Conservation (phyloP, 805 yeast species). For the Dipodascus albidus region DNA sequence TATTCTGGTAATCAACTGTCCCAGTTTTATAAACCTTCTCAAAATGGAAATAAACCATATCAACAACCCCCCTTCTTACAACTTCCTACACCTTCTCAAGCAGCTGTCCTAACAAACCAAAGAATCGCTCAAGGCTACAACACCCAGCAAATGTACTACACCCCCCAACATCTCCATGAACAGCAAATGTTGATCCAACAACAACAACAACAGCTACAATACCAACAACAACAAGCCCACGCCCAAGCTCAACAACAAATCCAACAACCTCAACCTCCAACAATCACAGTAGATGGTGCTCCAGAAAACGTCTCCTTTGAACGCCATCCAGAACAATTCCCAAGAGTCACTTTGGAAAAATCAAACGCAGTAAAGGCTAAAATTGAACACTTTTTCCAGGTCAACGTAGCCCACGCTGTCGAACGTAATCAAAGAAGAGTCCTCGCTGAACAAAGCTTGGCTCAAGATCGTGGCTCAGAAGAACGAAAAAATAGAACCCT, state of each 20-base stretch:
- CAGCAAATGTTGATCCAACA: constrained; percentile 6
- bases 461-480: constrained; percentile 63
- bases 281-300: constrained; percentile 8
- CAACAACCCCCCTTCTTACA: constrained; percentile 9
- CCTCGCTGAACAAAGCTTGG: constrained; percentile 64
- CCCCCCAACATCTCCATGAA: constrained; percentile 5
- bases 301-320: constrained; percentile 58
- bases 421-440: constrained; percentile 90
- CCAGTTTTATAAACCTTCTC: background rate
- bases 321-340: constrained; percentile 68
- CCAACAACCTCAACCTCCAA: constrained; percentile 7
- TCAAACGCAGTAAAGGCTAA: constrained; percentile 76
- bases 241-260: constrained; percentile 7
- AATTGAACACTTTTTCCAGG: constrained; percentile 74
- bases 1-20: background rate
- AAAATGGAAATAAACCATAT: background rate
- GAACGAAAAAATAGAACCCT: constrained; percentile 79
- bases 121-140: constrained; percentile 8
- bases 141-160: constrained; percentile 6
- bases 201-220: constrained; percentile 12
- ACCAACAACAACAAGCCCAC: constrained; percentile 14
- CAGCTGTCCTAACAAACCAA: constrained; percentile 13
- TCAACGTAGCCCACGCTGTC: constrained; percentile 82
- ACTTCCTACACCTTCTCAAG: constrained; percentile 14
- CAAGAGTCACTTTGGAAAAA: constrained; percentile 67